These are phyloP conservation scores for Moricandia arvensis DNA, from an alignment of 345 rosid species.

Conservation along the genomic window DNA sequence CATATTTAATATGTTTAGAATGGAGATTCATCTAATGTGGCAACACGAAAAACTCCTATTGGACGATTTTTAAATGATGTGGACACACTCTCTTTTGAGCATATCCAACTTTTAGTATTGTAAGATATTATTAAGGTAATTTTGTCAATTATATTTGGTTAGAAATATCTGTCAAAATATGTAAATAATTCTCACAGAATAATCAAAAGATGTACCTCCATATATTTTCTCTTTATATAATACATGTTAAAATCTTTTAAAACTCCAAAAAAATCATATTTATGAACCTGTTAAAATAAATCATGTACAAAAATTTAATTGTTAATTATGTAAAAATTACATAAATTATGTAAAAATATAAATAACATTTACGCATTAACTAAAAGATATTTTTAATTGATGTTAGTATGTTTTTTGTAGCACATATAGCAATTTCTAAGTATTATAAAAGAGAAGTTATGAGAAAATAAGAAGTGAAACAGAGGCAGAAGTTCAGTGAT, in stretches of 20 bases:
- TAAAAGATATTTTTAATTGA: too few relatives aligned
- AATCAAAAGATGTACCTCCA: too few relatives aligned
- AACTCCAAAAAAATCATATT: not conserved
- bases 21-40: too few relatives aligned
- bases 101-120: too few relatives aligned
- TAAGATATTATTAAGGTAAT: not conserved
- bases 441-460: not conserved
- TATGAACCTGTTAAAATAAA: not conserved
- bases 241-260: not conserved
- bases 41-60: too few relatives aligned
- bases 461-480: not conserved
- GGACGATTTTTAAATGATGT: too few relatives aligned
- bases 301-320: not conserved
- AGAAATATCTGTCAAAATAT: not conserved
- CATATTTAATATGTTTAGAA: too few relatives aligned
- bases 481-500: slow-evolving; percentile 8
- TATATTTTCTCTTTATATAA: not conserved
- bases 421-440: not conserved
- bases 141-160: not conserved
- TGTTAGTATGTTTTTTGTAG: not conserved
- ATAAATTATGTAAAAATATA: not conserved
- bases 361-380: not conserved
- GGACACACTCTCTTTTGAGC: too few relatives aligned
- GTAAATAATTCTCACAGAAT: not conserved
- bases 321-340: not conserved